Evolutionary conservation across 163 green algal genomes (phyloP), one percentile per base, ranked within the genome.

Genomic region (Scenedesmus sp.): DNA sequence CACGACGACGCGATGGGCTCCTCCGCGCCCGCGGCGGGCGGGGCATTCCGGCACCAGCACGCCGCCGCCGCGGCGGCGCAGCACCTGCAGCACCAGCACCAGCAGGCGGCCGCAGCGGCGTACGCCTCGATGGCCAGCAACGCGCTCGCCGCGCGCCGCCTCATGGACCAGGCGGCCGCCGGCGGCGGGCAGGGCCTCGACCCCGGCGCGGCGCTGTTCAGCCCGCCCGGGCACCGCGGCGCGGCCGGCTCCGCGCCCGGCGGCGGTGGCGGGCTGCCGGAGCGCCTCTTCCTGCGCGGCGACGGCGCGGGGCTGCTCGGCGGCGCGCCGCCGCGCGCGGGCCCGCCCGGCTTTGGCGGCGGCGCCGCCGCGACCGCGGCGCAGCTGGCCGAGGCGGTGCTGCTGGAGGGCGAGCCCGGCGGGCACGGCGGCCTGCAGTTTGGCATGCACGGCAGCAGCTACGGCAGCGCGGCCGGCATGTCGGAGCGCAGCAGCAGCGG

Each of bases 401-500:
- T 77, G 24, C 69, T 67, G 29, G 69, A 77, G 22, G 13, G n/a
- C 1, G 67, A 77, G 9, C n/a, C n/a, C n/a, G n/a, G n/a, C n/a
- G n/a, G n/a, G n/a, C n/a, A n/a, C n/a, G n/a, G n/a, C n/a, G n/a
- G n/a, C n/a, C 24, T 34, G 15, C 28, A 45, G 45, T 20, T 39
- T 22, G 50, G 22, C 4, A 4, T 14, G 22, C 7, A 60, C 54
- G 7, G 69, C n/a, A 34, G 39, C 26, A 67, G 69, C 36, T 77
- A 60, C 31, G 28, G 69, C 69, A 77, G 44, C 14, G 63, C n/a
- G 18, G 63, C n/a, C 56, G 39, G 42, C 22, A n/a, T 47, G 7
- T 73, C 63, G 22, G 63, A 73, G 13, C n/a, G 44, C 31, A 73
- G 63, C 63, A 70, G 62, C 62, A 70, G 36, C 62, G 62, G 62